Conservation (phyloP, 768 basidiomycete species). For the Amanita brunnescens region DNA sequence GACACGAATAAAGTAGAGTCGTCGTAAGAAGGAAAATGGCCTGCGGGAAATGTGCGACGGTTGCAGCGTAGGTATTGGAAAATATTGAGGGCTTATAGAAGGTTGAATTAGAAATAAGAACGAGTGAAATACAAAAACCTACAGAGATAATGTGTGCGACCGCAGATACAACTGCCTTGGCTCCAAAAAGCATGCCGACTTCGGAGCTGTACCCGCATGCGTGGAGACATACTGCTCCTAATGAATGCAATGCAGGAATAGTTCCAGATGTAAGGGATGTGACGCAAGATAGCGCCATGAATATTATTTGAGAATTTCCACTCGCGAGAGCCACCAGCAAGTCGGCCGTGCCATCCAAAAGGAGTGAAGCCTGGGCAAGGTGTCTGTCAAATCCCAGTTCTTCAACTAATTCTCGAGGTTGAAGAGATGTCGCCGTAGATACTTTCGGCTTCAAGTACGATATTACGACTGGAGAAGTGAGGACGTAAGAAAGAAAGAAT, state of each 20-base stretch:
- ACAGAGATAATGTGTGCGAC: slow-evolving; percentile 56
- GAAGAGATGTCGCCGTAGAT: slow-evolving; percentile 5
- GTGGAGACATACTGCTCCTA: slow-evolving; percentile 61
- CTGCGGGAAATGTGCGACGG: slow-evolving; percentile 57
- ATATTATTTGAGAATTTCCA: slow-evolving; percentile 41
- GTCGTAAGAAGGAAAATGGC: slow-evolving; percentile 59
- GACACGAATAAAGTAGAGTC: slow-evolving; percentile 40
- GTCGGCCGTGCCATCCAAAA: slow-evolving; percentile 62
- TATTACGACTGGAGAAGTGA: slow-evolving; percentile 41
- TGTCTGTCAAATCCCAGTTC: slow-evolving; percentile 64
- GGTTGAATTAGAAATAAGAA: background rate
- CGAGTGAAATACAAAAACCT: slow-evolving; percentile 12
- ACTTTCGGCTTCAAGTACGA: slow-evolving; percentile 48
- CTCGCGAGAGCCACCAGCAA: slow-evolving; percentile 47
- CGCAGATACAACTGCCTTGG: slow-evolving; percentile 60
- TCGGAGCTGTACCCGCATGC: slow-evolving; percentile 36
- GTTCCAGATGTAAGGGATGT: slow-evolving; percentile 62
- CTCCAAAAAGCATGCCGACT: slow-evolving; percentile 61
- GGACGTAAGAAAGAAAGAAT: slow-evolving; percentile 1
- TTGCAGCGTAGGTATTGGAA: slow-evolving; percentile 54
- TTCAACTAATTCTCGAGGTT: slow-evolving; percentile 39
- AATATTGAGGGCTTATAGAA: slow-evolving; percentile 53
- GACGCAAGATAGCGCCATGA: slow-evolving; percentile 51
- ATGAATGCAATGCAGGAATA: slow-evolving; percentile 60
- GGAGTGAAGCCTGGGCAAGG: slow-evolving; percentile 55